phyloP scores from a whole-genome alignment of 2,329 filamentous ascomycete genomes.

The Clathrospora elynae region DNA sequence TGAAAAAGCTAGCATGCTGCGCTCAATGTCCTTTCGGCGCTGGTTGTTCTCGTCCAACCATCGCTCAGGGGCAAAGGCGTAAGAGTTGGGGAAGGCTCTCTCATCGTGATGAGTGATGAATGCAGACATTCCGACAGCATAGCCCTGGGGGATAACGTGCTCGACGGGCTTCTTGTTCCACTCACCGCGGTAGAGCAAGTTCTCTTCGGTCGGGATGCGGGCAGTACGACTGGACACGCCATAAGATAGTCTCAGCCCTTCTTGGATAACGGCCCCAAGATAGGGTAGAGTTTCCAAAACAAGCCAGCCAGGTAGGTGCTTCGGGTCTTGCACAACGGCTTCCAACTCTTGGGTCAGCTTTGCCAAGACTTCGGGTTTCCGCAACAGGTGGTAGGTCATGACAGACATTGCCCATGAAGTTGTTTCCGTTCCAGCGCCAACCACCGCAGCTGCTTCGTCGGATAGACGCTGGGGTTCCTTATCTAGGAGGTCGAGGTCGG shows the following conservation, averaged over 20 bases:
- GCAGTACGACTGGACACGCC: constrained; percentile 35
- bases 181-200: constrained; percentile 30
- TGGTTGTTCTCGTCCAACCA: constrained; percentile 37
- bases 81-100: constrained; percentile 30
- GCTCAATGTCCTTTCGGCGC: constrained; percentile 33
- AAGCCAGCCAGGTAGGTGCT: constrained; percentile 22
- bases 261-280: constrained; percentile 40
- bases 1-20: constrained; percentile 37
- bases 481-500: constrained; percentile 20
- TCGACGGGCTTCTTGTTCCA: constrained; percentile 31
- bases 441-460: constrained; percentile 39
- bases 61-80: constrained; percentile 36
- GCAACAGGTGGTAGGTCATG: constrained; percentile 39
- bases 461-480: constrained; percentile 34
- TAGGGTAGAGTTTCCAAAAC: constrained; percentile 38
- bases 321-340: constrained; percentile 22
- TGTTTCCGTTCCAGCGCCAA: constrained; percentile 45
- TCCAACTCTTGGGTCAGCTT: constrained; percentile 35
- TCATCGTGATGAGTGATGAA: constrained; percentile 33
- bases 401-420: constrained; percentile 37
- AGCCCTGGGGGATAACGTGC: constrained; percentile 29
- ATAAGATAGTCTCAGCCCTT: constrained; percentile 38
- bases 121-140: constrained; percentile 36
- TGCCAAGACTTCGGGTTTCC: constrained; percentile 25
- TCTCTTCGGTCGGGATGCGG: constrained; percentile 31